Base-by-base conservation (phyloP, 2,329 filamentous ascomycete species). In the Microsporum canis region DNA sequence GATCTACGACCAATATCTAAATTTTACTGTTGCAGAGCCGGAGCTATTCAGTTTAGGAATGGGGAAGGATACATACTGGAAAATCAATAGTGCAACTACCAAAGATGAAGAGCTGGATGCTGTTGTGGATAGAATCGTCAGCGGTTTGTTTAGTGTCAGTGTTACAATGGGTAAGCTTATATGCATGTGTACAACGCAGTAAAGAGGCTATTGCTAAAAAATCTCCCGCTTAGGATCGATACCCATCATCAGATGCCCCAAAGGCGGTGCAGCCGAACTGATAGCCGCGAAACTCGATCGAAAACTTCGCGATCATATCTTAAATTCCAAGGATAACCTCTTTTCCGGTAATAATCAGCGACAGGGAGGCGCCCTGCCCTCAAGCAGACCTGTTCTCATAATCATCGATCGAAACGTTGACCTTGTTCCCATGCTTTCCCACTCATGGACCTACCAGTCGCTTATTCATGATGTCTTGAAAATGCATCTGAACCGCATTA, bases 301-400 rank as follows among this genome's bases (percentile, higher is more conserved):
- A 63, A 99, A 97, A 73, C 83, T 99, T 27, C 86, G 94, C 69
- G 94, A 99, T 70, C 94, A 99, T 72, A 89, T 97, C 59, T 82
- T 99, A 65, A 97, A 97, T 75, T 96, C 92, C 10, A 97, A 96
- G 77, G 92, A 96, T 71, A 97, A 96, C 70, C 82, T 99, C 3
- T 99, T 99, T 73, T 95, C 91, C 0, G 76, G 77, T 45, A 59
- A 59, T 1, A 77, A 74, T 62, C 80, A 85, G 58, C 81, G 88
- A 63, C 55, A 57, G 14, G 76, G 80, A 5, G 73, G 81, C 1
- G 81, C 82, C 14, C 86, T 88, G 0, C 82, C 87, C 1, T 83
- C 86, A 6, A 88, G 89, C 29, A 81, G 95, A 57, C 94, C 95
- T 0, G 90, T 97, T 0, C 83, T 99, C 53, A 85, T 99, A 66